Conservation (phyloP, 2,329 filamentous ascomycete genomes). For the Ophiostoma sp. region DNA sequence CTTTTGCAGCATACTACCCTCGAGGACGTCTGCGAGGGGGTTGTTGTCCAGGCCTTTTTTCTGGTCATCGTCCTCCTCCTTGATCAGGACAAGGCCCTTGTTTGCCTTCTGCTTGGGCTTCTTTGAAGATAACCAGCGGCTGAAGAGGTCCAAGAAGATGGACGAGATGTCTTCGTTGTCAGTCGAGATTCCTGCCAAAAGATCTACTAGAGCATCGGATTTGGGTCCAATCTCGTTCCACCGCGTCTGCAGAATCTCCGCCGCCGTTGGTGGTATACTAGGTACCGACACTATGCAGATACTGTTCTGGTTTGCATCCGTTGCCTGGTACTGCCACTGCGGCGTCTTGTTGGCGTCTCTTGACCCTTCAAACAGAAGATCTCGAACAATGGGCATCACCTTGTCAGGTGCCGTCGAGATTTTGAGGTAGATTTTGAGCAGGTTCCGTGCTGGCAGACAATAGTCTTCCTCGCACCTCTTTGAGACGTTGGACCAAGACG, state of each 20-base stretch:
- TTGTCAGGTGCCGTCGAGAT: conserved; percentile 55
- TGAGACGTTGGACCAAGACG: conserved; percentile 48
- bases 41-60: conserved; percentile 36
- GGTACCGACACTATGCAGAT: conserved; percentile 52
- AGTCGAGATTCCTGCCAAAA: conserved; percentile 52
- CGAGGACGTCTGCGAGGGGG: conserved; percentile 51
- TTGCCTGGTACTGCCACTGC: conserved; percentile 56
- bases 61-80: conserved; percentile 35
- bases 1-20: conserved; percentile 64
- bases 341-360: conserved; percentile 32
- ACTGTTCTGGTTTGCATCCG: conserved; percentile 44
- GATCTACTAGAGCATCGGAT: conserved; percentile 48
- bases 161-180: conserved; percentile 58
- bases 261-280: conserved; percentile 21
- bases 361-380: conserved; percentile 58
- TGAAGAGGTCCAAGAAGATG: conserved; percentile 61
- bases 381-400: conserved; percentile 50
- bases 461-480: conserved; percentile 42
- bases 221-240: conserved; percentile 48
- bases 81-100: conserved; percentile 31
- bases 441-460: conserved; percentile 47
- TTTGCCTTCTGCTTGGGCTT: conserved; percentile 31
- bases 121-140: conserved; percentile 53
- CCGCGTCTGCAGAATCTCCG: conserved; percentile 35
- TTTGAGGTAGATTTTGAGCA: conserved; percentile 59